Evolutionary conservation across 192 early-diverging fungal species (phyloP).

Genomic region (Coemansia sp.): DNA sequence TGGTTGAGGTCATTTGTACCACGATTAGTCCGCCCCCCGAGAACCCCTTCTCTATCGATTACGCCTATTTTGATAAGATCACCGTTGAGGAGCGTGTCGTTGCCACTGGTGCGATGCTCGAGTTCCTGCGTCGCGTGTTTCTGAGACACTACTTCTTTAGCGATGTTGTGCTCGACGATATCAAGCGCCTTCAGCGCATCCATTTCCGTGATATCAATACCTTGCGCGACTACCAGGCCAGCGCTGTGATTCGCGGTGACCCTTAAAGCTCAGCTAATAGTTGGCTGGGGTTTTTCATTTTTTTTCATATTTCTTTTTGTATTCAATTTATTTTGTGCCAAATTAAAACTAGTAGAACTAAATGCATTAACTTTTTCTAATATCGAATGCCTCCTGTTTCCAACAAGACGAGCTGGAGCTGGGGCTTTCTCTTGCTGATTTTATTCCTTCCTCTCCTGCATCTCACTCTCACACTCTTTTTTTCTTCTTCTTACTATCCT

Average conservation of each 20-base stretch:
- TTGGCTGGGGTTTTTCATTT: background rate
- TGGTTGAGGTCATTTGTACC: constrained; percentile 67
- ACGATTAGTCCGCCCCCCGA: constrained; percentile 58
- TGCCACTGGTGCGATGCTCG: constrained; percentile 65
- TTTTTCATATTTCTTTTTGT: background rate
- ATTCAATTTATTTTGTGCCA: no score
- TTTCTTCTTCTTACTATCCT: no score
- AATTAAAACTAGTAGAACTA: no score
- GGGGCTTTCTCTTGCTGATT: no score
- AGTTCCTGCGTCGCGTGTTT: constrained; percentile 65
- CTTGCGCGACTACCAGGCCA: constrained; percentile 41
- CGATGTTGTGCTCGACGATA: constrained; percentile 45
- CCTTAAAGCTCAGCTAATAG: background rate
- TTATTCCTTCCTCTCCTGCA: no score
- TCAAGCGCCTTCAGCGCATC: constrained; percentile 36
- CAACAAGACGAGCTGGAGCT: no score
- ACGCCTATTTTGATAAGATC: constrained; percentile 61
- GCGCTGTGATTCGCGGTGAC: constrained; percentile 16
- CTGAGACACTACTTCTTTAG: constrained; percentile 56
- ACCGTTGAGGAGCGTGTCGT: constrained; percentile 67
- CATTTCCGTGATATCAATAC: constrained; percentile 47
- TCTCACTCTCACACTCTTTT: no score
- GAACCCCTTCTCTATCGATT: constrained; percentile 69
- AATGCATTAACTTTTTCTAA: no score
- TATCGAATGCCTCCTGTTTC: no score